Evolutionary conservation across 2,329 filamentous ascomycete species (phyloP), one percentile per base, ranked within the genome.

Genomic region (Acephala macrosclerotiorum): DNA sequence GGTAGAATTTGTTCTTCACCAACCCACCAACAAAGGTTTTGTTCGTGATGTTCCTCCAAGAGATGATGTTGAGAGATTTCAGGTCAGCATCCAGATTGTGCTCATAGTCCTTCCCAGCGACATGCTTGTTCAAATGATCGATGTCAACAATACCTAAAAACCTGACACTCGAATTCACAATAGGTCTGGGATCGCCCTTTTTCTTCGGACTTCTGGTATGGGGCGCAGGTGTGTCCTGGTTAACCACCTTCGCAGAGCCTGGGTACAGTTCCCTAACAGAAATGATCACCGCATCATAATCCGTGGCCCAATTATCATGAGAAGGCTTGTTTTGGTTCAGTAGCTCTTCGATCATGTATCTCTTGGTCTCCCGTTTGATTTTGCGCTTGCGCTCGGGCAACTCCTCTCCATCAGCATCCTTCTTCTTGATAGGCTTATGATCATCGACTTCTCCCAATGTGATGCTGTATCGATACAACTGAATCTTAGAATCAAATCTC

Each of bases 1-100:
- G 56, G 60, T 64, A 68, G 47, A 68, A 64, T 26, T 62, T 64
- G 12, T 64, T 66, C 2, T 60, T 60, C 1, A 66, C n/a, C 2
- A 56, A 58, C 56, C 58, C 58, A 14, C 56, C 60, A n/a, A 29
- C 20, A 12, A 20, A n/a, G 20, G 26, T 36, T 9, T n/a, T 12
- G 25, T 51, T 29, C 14, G 58, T 60, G 45, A 68, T 66, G 1
- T 35, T 45, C 20, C 60, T 62, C 66, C 68, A 67, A 8, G 61
- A 61, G 1, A 67, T 61, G 16, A 68, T 64, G 3, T 70, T 67
- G 35, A 70, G 55, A 18, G 49, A 47, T 3, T 61, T 58, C 9
- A 68, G 33, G 3, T 58, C 42, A 1, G 58, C 53, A 36, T 60
- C 62, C 1, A 58, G 42, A 36, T 38, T 4, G 35, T 18, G 9